Conservation (phyloP, 2,329 filamentous ascomycete species). For the Aphanocladium album region DNA sequence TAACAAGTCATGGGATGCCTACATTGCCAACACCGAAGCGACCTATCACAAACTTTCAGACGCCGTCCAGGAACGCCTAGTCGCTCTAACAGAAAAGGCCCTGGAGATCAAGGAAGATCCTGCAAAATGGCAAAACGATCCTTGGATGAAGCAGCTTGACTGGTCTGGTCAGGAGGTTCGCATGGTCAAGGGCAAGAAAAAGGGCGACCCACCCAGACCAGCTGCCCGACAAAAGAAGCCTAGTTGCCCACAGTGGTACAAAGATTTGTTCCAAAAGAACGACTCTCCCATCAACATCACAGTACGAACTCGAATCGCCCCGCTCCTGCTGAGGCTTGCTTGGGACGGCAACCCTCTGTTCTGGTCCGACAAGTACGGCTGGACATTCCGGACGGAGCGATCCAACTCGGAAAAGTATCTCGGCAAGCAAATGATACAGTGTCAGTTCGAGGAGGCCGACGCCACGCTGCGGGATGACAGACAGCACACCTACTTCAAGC, state of each 20-base stretch:
- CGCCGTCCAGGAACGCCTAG: slow-evolving; percentile 70
- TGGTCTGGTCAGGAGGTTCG: slow-evolving; percentile 91
- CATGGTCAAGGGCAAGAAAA: slow-evolving; percentile 89
- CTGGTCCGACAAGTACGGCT: slow-evolving; percentile 91
- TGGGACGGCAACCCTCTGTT: slow-evolving; percentile 89
- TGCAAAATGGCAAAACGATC: slow-evolving; percentile 69
- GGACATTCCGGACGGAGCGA: slow-evolving; percentile 77
- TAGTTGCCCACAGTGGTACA: slow-evolving; percentile 95
- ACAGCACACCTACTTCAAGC: slow-evolving; percentile 73
- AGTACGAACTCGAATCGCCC: slow-evolving; percentile 82
- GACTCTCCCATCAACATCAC: slow-evolving; percentile 68
- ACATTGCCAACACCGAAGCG: slow-evolving; percentile 76
- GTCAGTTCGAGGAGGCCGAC: slow-evolving; percentile 76
- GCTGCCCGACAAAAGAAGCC: slow-evolving; percentile 85
- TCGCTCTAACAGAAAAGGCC: slow-evolving; percentile 71
- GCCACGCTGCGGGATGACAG: slow-evolving; percentile 59
- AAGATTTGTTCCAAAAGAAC: slow-evolving; percentile 72
- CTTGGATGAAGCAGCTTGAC: slow-evolving; percentile 90
- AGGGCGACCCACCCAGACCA: slow-evolving; percentile 70
- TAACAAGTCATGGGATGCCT: slow-evolving; percentile 80
- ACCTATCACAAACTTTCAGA: slow-evolving; percentile 74
- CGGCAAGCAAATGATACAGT: slow-evolving; percentile 65
- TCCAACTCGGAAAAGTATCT: slow-evolving; percentile 59
- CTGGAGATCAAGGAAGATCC: slow-evolving; percentile 65
- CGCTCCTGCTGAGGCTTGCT: slow-evolving; percentile 72